Evolutionary conservation across 2,329 filamentous ascomycete genomes (phyloP), one percentile per base, ranked within the genome.

Genomic region (Emergomyces pasteurianus): DNA sequence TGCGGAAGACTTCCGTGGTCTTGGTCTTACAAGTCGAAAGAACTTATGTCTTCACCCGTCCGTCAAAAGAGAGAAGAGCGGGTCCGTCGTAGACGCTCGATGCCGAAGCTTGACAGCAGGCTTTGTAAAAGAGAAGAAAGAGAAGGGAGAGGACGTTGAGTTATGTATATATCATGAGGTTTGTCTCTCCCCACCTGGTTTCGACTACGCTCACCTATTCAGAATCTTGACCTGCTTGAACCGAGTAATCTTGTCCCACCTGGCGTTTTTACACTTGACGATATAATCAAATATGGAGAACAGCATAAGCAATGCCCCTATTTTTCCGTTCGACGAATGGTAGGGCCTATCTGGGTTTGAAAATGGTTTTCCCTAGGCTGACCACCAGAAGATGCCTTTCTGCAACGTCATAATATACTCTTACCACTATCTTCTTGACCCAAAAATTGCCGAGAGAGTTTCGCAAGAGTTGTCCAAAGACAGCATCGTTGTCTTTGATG

Each of bases 321-420:
- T 73, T 99, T 99, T 69, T 96, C 92, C 16, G 89, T 90, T 16
- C 83, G 94, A 62, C 86, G 94, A 65, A 99, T 99, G 94, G 88
- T 90, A 75, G 79, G 43, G 9, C 18, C 21, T n/a, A 28, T 18
- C n/a, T 40, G 28, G 16, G 5, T 55, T 14, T 55, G 21, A 53
- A 26, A 43, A 14, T 8, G 16, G 9, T 26, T 9, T 57, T 10
- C 43, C 43, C 46, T 59, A 54, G 54, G 52, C 68, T 73, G 65
- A 71, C 62, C 26, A n/a, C 38, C 36, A 52, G 16, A 65, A 91
- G 88, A 97, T 99, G 92, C 88, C 94, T 69, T 97, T 92, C 71
- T 99, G 94, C 81, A 97, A 99, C 72, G 91, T 99, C 71, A 96
- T 99, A 70, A 99, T 99, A 67, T 99, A 99, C 77, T 99, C 94